These are phyloP conservation scores for Aspergillus vadensis DNA, from an alignment of 2,329 filamentous ascomycete genomes.

Conservation along the genomic window DNA sequence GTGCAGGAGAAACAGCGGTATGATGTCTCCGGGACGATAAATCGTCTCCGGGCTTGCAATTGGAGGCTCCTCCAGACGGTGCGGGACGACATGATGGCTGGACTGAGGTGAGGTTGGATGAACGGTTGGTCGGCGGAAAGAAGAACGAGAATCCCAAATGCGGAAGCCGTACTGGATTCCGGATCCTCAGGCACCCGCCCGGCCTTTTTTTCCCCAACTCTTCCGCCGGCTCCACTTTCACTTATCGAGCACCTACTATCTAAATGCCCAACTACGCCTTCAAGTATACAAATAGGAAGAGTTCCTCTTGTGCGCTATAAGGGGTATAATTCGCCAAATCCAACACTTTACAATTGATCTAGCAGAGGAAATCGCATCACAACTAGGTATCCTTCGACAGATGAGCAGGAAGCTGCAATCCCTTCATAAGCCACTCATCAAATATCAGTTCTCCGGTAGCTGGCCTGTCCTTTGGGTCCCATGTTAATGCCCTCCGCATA, in stretches of 20 bases:
- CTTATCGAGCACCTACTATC: not conserved
- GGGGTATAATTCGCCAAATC: no score
- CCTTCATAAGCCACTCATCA: conserved; percentile 1
- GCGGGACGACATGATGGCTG: conserved; percentile 35
- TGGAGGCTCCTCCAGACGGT: conserved; percentile 41
- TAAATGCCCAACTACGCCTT: not conserved
- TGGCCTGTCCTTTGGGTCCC: not conserved
- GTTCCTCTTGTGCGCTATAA: no score
- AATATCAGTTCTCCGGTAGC: not conserved
- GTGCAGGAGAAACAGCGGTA: conserved; percentile 57
- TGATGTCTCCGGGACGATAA: conserved; percentile 29
- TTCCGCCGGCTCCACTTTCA: not conserved
- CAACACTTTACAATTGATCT: not conserved
- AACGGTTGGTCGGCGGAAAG: not conserved
- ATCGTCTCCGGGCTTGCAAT: conserved; percentile 35
- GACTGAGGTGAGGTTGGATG: not conserved
- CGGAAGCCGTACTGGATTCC: not conserved
- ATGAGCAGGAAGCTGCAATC: not conserved
- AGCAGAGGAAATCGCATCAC: rapidly evolving
- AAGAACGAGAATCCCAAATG: not conserved
- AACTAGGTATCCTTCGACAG: not conserved
- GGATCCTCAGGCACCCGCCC: not conserved
- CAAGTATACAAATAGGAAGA: not conserved
- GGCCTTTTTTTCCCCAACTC: not conserved
- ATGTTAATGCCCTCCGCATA: not conserved